These are phyloP conservation scores for Setaria italica DNA, from an alignment of 202 grass and related monocot species.

Conservation along the genomic window DNA sequence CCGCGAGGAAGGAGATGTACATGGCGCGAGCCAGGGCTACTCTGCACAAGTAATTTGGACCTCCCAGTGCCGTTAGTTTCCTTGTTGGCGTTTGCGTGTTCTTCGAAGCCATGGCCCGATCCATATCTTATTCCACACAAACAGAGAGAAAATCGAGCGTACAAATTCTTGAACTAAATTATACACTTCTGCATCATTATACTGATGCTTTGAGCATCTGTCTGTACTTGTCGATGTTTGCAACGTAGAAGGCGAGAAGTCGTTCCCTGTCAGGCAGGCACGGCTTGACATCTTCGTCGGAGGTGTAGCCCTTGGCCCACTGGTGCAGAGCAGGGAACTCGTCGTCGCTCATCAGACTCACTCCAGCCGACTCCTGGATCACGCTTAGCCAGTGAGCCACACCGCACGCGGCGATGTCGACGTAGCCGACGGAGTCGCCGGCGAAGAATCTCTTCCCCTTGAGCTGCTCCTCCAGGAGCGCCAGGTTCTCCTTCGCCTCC, in stretches of 20 bases:
- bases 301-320: slow-evolving; percentile 8
- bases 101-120: too few species aligned
- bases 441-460: slow-evolving; percentile 58
- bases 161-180: background rate
- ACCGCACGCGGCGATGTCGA: slow-evolving; percentile 42
- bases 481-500: slow-evolving; percentile 45
- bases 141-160: background rate
- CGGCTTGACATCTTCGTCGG: background rate
- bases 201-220: background rate
- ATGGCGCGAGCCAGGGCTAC: background rate
- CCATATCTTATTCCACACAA: background rate
- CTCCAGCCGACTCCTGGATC: slow-evolving; percentile 7
- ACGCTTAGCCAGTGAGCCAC: slow-evolving; percentile 4
- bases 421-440: slow-evolving; percentile 49
- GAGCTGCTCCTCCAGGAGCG: slow-evolving; percentile 41
- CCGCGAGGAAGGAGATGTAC: slow-evolving; percentile 30
- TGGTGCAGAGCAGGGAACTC: slow-evolving; percentile 9
- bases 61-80: background rate
- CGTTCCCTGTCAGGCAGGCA: slow-evolving; percentile 1
- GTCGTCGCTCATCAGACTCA: background rate
- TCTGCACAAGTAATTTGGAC: background rate
- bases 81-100: background rate
- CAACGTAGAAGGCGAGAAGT: background rate
- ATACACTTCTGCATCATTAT: background rate
- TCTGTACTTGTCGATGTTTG: background rate